Conservation (phyloP, 2,329 filamentous ascomycete species). For the Corniculantispora saksenae region DNA sequence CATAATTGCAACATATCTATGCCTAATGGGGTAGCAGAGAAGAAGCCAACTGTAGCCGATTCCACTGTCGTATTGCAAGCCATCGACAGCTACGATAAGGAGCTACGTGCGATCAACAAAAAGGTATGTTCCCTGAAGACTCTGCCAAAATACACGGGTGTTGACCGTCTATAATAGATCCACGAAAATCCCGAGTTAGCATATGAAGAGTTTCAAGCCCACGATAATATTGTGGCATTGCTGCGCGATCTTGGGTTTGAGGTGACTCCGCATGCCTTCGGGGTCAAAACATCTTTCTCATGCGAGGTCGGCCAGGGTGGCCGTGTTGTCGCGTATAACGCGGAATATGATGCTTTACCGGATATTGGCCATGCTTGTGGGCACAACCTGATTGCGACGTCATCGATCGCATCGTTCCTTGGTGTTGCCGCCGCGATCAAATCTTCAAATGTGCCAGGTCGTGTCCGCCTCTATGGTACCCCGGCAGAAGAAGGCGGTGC, state of each 20-base stretch:
- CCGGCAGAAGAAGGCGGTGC: constrained; percentile 46
- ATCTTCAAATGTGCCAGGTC: constrained; percentile 30
- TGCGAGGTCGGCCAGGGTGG: constrained; percentile 22
- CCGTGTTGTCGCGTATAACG: constrained; percentile 30
- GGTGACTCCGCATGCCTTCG: constrained; percentile 6
- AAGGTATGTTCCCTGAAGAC: not conserved
- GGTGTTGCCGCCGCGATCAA: constrained; percentile 36
- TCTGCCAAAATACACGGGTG: too few species aligned
- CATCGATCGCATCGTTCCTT: constrained; percentile 41
- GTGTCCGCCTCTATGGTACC: constrained; percentile 42
- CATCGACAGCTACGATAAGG: constrained; percentile 6
- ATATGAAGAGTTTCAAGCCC: constrained; percentile 8
- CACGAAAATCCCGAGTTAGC: constrained; percentile 5
- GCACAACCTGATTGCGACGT: constrained; percentile 46
- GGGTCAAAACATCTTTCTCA: constrained; percentile 4
- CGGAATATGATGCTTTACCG: constrained; percentile 48
- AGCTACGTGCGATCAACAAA: constrained; percentile 16
- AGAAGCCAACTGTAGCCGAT: not conserved
- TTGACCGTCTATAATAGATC: not conserved
- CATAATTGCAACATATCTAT: too few species aligned
- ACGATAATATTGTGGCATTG: constrained; percentile 5
- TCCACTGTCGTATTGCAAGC: not conserved
- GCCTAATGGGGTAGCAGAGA: not conserved
- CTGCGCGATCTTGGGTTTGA: not conserved
- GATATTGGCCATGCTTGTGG: constrained; percentile 48